Evolutionary conservation across 306 rosid species (phyloP).

Genomic region (Ochetophila trinervis): DNA sequence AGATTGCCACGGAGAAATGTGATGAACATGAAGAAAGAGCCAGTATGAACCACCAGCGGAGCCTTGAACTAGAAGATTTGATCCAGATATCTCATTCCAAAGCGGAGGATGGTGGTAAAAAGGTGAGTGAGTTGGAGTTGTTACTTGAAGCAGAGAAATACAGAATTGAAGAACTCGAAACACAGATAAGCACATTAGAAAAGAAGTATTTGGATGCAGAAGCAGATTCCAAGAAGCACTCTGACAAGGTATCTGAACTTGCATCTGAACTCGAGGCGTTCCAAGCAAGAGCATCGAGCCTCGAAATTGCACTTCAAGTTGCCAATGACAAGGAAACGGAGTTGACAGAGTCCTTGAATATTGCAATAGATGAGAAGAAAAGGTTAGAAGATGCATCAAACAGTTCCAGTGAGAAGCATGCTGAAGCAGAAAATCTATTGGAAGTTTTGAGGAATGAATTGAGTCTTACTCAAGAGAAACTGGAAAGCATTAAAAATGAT

Average conservation of each 20-base stretch:
- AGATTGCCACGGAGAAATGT: constrained; percentile 47
- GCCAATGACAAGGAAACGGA: constrained; percentile 62
- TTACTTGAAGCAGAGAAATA: constrained; percentile 81
- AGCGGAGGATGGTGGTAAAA: constrained; percentile 59
- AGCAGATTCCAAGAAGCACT: constrained; percentile 46
- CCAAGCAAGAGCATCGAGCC: constrained; percentile 54
- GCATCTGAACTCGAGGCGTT: constrained; percentile 72
- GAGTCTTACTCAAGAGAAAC: constrained; percentile 63
- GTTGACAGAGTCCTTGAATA: constrained; percentile 49
- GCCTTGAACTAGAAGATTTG: constrained; percentile 89
- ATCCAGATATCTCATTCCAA: constrained; percentile 68
- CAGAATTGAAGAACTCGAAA: constrained; percentile 92
- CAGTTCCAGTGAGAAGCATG: constrained; percentile 50
- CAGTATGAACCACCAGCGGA: constrained; percentile 55
- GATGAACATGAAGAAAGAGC: constrained; percentile 80
- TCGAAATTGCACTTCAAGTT: constrained; percentile 50
- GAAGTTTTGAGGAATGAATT: constrained; percentile 70
- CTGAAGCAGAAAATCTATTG: constrained; percentile 73
- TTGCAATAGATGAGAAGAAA: constrained; percentile 58
- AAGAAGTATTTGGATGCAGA: constrained; percentile 54
- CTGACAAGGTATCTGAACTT: constrained; percentile 50
- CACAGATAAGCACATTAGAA: constrained; percentile 61
- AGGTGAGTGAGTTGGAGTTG: constrained; percentile 73
- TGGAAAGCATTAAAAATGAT: constrained; percentile 55
- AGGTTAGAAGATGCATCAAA: constrained; percentile 54